These are phyloP conservation scores for Didymella glomerata DNA, from an alignment of 2,329 filamentous ascomycete species.

Conservation along the genomic window DNA sequence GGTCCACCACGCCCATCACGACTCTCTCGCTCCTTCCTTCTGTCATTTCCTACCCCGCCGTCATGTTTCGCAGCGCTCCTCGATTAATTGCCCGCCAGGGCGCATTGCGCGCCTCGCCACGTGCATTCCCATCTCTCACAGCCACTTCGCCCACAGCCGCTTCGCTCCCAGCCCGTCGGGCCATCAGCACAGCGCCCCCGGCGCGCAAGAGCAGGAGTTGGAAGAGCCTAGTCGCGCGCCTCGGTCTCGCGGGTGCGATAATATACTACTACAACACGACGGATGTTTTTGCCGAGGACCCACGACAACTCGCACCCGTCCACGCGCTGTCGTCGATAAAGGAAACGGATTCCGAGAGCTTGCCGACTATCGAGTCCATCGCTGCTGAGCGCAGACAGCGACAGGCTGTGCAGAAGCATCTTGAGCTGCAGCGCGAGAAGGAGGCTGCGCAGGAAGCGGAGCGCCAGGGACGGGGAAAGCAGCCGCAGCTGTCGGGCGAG, in stretches of 20 bases:
- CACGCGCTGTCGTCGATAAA: conserved; percentile 53
- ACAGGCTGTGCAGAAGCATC: conserved; percentile 40
- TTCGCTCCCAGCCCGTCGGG: conserved; percentile 60
- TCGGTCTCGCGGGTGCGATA: conserved; percentile 77
- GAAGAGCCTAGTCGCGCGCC: conserved; percentile 78
- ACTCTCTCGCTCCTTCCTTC: conserved; percentile 27
- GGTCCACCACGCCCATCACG: conserved; percentile 25
- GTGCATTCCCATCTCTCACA: conserved; percentile 28
- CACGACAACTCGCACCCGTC: conserved; percentile 54
- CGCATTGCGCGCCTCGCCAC: conserved; percentile 35
- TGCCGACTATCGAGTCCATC: conserved; percentile 57
- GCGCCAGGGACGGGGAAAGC: too few species aligned
- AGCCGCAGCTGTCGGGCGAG: conserved; percentile 13
- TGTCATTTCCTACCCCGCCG: conserved; percentile 32
- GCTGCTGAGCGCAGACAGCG: conserved; percentile 53
- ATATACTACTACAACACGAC: conserved; percentile 97
- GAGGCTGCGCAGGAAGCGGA: conserved; percentile 12
- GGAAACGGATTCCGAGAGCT: conserved; percentile 49
- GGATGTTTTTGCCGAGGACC: conserved; percentile 84
- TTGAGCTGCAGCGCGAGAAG: conserved; percentile 39
- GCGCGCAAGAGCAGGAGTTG: conserved; percentile 77
- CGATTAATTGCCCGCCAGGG: conserved; percentile 52
- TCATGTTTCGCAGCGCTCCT: conserved; percentile 63
- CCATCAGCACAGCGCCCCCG: conserved; percentile 66
- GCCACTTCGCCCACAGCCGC: too few species aligned